Base-by-base conservation (phyloP, 371 early-diverging fungal species). In the Apophysomyces ossiformis region DNA sequence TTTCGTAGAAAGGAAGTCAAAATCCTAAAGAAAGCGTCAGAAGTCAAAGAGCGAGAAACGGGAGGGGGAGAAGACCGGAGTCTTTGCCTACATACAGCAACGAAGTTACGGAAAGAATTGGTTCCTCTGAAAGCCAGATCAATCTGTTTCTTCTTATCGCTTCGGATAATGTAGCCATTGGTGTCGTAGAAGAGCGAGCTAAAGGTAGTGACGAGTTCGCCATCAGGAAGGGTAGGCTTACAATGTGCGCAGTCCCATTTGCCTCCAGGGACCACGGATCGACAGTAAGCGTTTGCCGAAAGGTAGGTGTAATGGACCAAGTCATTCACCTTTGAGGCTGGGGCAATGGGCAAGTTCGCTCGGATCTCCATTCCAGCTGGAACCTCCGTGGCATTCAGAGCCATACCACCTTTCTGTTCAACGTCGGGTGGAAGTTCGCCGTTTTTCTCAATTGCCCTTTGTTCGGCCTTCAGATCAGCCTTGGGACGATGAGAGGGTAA, bases 121-220 rank as follows among this genome's bases (percentile, higher is more conserved):
- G 70, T 70, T 7, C 75, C 75, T 41, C 72, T 62, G 58, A 72
- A 75, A 1, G 58, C 65, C 60, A 75, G 43, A 26, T 75, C 60
- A 7, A 75, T 69, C 8, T 63, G 60, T 56, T 72, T 61, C 15
- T 65, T 57, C 3, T 18, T 32, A 21, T 67, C 68, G 26, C 68
- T 69, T 26, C 66, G 57, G 41, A 69, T 36, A 4, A 75, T 54
- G 62, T 58, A 75, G 11, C 76, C 76, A 43, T 59, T 65, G 41
- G 61, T 70, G 18, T 65, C 70, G 45, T 65, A 61, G 0, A 44
- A n/a, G 11, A 38, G n/a, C 1, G 73, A 50, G 3, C 16, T 64
- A 18, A 75, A 75, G 1, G 70, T 58, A 11, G 37, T 39, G 12
- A 75, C 61, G 21, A 75, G 57, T 11, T 60, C 68, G 21, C 68